phyloP scores from a whole-genome alignment of 805 yeast species.

The Sungouiozyma intestinalis region DNA sequence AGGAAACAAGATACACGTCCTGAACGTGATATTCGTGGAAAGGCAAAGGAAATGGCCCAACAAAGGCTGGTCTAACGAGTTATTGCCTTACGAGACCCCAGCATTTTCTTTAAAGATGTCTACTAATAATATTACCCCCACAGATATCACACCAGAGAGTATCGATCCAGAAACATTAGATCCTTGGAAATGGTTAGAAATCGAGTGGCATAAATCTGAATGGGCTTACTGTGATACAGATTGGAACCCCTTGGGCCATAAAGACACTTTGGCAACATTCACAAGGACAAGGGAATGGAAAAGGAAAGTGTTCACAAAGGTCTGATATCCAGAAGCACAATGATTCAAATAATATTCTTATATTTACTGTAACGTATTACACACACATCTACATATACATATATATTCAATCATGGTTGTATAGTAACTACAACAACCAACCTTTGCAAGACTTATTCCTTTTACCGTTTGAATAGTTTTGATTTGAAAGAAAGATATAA shows the following conservation, averaged over 20 bases:
- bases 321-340: background rate
- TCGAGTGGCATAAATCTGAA: constrained; percentile 16
- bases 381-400: no score
- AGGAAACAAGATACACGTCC: constrained; percentile 4
- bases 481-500: background rate
- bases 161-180: constrained; percentile 1
- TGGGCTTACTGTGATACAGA: constrained; percentile 22
- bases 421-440: no score
- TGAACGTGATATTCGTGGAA: constrained; percentile 19
- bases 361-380: background rate
- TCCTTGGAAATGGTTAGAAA: constrained; percentile 24
- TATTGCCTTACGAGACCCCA: constrained; percentile 20
- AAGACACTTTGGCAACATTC: constrained; percentile 18
- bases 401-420: no score
- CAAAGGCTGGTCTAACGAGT: constrained; percentile 14
- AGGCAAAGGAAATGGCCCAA: constrained; percentile 25
- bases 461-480: background rate
- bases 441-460: no score
- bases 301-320: constrained; percentile 12
- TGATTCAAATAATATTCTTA: constrained; percentile 1
- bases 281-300: constrained; percentile 22
- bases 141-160: background rate
- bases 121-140: background rate
- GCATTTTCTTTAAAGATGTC: constrained; percentile 8
- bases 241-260: constrained; percentile 18